Base-by-base conservation (phyloP, 2,329 filamentous ascomycete genomes). In the Diaporthe sp. region DNA sequence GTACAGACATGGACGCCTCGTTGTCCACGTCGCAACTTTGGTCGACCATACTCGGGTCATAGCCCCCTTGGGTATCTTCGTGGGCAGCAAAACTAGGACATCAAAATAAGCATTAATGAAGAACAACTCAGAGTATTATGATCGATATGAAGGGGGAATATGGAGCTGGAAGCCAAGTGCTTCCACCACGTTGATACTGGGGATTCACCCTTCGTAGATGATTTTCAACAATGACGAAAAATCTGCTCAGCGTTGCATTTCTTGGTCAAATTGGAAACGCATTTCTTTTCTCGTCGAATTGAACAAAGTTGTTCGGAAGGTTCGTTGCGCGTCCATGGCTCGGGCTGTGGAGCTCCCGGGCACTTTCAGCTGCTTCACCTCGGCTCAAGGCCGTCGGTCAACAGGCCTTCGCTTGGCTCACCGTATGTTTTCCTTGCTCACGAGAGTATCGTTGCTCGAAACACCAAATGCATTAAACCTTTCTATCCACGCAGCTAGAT, bases 311-410 rank as follows among this genome's bases (percentile, higher is more conserved):
- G 34, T 34, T 61, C 22, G 19, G n/a, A 42, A 61, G n/a, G 4
- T 42, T 42, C 13, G 22, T 42, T 61, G 58, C 58, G 25, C 37
- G 8, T 42, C 10, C 58, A 13, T 44, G 34, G 58, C 22, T 46
- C 22, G 10, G 15, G 19, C 44, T 19, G 31, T 7, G 44, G 51
- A 49, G 28, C 44, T n/a, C 31, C 46, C 19, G 22, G 44, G 53
- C 53, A 49, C 10, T 68, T 51, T 68, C 62, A 68, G 62, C 62
- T 68, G 62, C 62, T 68, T 68, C 62, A 37, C 62, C 62, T 68
- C 62, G 62, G 62, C 62, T 51, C 62, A 53, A n/a, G 28, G 12
- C 31, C 9, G 13, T 25, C 62, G n/a, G 42, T 68, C 22, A 37
- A 25, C 19, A 37, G 22, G 17, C 22, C 46, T 15, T 67, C 62